Evolutionary conservation across 2,329 filamentous ascomycete species (phyloP).

Genomic region (Verticillium tricorpus): DNA sequence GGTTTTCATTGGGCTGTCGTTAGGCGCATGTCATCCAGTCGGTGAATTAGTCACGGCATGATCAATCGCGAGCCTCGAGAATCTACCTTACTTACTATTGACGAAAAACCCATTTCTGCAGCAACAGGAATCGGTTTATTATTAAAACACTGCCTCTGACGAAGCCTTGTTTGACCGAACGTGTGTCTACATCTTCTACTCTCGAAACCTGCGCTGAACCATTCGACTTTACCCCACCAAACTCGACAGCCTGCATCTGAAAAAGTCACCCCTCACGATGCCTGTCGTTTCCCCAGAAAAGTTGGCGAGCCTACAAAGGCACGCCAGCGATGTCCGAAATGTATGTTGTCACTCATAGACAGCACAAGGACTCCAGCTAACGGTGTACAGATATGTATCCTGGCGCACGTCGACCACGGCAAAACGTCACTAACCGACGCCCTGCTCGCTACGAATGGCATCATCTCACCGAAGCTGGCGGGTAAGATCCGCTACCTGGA

Average conservation of each 20-base stretch:
- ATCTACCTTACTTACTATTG: neutral
- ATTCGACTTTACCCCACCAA: neutral
- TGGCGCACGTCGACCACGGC: conserved; percentile 96
- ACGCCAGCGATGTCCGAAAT: conserved; percentile 87
- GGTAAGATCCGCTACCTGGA: conserved; percentile 98
- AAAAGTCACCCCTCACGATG: conserved; percentile 50
- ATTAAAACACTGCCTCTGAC: conserved; percentile 3
- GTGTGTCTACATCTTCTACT: neutral
- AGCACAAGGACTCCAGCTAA: conserved; percentile 10
- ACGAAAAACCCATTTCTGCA: neutral
- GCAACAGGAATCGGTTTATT: conserved; percentile 6
- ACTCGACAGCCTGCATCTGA: conserved; percentile 18
- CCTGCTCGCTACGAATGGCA: conserved; percentile 96
- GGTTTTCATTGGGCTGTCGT: neutral
- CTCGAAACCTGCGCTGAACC: neutral
- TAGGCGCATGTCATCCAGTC: neutral
- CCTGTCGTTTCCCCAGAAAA: conserved; percentile 88
- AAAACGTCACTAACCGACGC: conserved; percentile 97
- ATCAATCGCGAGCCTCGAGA: neutral
- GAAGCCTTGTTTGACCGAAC: conserved; percentile 3
- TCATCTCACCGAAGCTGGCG: conserved; percentile 95
- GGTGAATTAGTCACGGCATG: neutral
- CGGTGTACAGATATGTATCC: conserved; percentile 72
- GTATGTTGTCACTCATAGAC: conserved; percentile 42
- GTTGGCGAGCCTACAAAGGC: conserved; percentile 82